Evolutionary conservation across 331 rosid species (phyloP), one percentile per base, ranked within the genome.

Genomic region (Pyracantha coccinea): DNA sequence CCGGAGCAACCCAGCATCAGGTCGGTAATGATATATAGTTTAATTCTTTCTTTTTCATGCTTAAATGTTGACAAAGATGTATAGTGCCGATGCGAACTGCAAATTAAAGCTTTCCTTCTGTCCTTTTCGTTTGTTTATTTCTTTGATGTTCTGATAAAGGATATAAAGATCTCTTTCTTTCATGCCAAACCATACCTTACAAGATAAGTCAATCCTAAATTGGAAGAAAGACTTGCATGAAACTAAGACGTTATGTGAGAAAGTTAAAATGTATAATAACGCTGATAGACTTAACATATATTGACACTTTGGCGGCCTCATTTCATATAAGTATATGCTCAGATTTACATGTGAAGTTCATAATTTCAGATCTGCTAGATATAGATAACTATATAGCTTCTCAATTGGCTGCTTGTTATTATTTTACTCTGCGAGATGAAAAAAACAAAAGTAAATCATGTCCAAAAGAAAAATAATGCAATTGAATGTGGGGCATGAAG

Each of bases 301-400:
- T 33, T 45, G 19, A 45, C 13, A 35, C 13, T 35, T 35, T 35
- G 44, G 13, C 3, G 7, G 16, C 53, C 53, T 15, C 53, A 14
- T 45, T 45, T 1, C 19, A 45, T 45, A 2, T 16, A 57, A 57
- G 62, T 50, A 6, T 50, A 65, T 38, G 71, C 67, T 72, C 69
- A 67, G 73, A 47, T 33, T 63, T 60, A 85, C 86, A 38, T 72
- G 77, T 73, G 82, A 66, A 69, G 73, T 77, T 82, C 75, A 69
- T 79, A 28, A 69, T 73, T 58, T 80, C 70, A 74, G 57, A 57
- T 28, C 25, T 53, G 47, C 25, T 50, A 47, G 14, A 31, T 60
- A 4, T 25, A 6, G 55, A 50, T 16, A 50, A 50, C 55, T 35
- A 35, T 35, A 35, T 35, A 9, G 13, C 44, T 35, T 35, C 13